Evolutionary conservation across 768 basidiomycete genomes (phyloP).

Genomic region (Sporobolomyces roseus): DNA sequence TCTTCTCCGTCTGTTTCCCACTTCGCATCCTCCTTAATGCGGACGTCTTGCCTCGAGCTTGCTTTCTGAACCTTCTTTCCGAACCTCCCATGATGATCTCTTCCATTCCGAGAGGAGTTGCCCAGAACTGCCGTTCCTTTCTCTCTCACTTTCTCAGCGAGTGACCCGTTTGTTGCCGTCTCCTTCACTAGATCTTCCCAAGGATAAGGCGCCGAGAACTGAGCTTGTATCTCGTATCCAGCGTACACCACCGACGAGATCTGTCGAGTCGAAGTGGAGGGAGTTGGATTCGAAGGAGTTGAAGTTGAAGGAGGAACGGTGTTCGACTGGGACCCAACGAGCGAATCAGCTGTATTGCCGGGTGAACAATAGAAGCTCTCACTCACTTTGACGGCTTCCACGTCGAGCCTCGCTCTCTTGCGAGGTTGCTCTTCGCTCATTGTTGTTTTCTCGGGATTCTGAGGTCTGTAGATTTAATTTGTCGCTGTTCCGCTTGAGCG

Average conservation of each 20-base stretch:
- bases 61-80: neutral
- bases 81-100: no score
- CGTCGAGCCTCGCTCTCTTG: constrained; percentile 2
- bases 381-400: neutral
- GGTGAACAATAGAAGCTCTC: neutral
- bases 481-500: no score
- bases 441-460: no score
- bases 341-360: no score
- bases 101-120: no score
- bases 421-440: neutral
- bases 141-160: no score
- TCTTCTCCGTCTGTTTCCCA: constrained; percentile 1
- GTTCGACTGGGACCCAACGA: no score
- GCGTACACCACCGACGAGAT: constrained; percentile 35
- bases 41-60: neutral
- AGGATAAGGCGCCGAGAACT: constrained; percentile 33
- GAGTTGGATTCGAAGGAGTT: neutral
- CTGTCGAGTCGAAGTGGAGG: neutral
- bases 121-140: no score
- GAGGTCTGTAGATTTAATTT: no score
- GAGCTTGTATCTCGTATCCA: constrained; percentile 34
- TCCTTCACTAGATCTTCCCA: constrained; percentile 25
- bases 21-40: neutral
- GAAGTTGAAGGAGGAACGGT: neutral
- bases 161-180: neutral